Conservation (phyloP, 148 eudicot species). For the Rhododendron mucronatum region DNA sequence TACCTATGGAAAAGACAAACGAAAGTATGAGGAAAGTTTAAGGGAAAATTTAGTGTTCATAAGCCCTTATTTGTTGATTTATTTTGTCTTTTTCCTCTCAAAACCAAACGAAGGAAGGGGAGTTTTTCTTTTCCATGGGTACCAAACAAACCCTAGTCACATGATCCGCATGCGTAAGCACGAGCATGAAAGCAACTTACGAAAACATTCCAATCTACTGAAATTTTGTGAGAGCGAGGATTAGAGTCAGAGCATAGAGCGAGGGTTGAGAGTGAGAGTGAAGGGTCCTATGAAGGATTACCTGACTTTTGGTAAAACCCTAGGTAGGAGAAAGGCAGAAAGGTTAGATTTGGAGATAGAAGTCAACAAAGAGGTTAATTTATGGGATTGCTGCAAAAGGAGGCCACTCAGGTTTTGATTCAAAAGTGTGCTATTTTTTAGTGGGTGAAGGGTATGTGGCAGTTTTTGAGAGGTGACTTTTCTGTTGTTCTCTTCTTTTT, state of each 20-base stretch:
- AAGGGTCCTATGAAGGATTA: neutral
- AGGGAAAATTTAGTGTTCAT: too few species aligned
- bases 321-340: neutral
- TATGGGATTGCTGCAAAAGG: slow-evolving; percentile 16
- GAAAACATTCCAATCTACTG: neutral
- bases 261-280: neutral
- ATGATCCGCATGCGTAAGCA: neutral
- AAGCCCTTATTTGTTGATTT: too few species aligned
- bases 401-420: slow-evolving; percentile 9
- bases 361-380: neutral
- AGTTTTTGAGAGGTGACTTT: slow-evolving; percentile 10
- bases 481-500: slow-evolving; percentile 4
- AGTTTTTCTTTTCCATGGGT: too few species aligned
- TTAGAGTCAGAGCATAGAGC: neutral
- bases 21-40: too few species aligned
- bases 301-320: neutral
- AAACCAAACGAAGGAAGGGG: too few species aligned
- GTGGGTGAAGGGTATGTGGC: neutral
- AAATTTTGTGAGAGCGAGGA: neutral
- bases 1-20: too few species aligned
- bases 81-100: too few species aligned
- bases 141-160: neutral
- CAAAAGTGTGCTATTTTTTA: slow-evolving; percentile 1
- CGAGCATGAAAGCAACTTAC: neutral
- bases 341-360: neutral